Evolutionary conservation across 345 rosid genomes (phyloP).

Genomic region (Pugionium dolabratum): DNA sequence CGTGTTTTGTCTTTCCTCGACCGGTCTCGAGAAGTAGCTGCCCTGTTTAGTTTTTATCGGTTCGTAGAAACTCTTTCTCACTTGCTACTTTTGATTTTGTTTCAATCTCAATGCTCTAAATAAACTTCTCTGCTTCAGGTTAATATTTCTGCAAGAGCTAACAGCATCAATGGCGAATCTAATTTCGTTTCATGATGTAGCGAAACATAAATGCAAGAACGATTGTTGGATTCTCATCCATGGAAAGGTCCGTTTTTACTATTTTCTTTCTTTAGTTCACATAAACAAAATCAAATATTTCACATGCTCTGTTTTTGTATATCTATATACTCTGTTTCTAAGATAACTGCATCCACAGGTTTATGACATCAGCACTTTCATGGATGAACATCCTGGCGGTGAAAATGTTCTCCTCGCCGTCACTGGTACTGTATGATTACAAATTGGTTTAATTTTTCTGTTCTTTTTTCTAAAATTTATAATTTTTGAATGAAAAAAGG

Average conservation of each 20-base stretch:
- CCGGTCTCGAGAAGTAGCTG: background rate
- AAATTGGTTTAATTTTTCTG: background rate
- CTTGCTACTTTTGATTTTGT: background rate
- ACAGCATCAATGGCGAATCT: slow-evolving; percentile 41
- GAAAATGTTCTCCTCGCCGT: slow-evolving; percentile 73
- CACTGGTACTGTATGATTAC: slow-evolving; percentile 47
- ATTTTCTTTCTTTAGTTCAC: background rate
- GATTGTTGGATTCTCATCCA: slow-evolving; percentile 72
- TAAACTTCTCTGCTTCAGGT: slow-evolving; percentile 16
- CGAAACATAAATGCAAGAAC: slow-evolving; percentile 54
- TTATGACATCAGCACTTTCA: slow-evolving; percentile 72
- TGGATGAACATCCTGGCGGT: slow-evolving; percentile 92
- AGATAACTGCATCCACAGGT: slow-evolving; percentile 47
- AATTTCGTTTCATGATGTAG: slow-evolving; percentile 50
- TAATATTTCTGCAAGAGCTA: background rate
- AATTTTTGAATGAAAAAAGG: slow-evolving; percentile 40
- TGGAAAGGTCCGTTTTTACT: slow-evolving; percentile 51
- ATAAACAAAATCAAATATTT: background rate
- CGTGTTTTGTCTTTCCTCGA: slow-evolving; percentile 8
- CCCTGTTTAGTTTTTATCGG: background rate
- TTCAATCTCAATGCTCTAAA: background rate
- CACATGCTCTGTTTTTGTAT: background rate
- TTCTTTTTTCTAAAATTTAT: background rate
- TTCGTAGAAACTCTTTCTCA: slow-evolving; percentile 28
- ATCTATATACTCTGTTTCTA: background rate